Evolutionary conservation across 176 grass and related monocot genomes (phyloP), one percentile per base, ranked within the genome.

Genomic region (Cenchrus purpureus): DNA sequence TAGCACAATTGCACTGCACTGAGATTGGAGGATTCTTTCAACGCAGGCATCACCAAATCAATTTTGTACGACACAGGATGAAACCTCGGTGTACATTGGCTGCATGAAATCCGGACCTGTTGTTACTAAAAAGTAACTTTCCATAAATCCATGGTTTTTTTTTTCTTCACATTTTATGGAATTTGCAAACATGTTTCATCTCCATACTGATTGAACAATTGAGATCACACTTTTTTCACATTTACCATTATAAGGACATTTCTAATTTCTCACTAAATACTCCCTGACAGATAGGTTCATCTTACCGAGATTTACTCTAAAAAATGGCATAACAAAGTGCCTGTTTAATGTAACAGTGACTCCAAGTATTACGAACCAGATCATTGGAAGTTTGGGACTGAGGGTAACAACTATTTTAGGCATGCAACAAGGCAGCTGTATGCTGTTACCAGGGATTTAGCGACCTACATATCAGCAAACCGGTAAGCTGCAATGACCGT

Each of bases 71-170:
- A 5, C 86, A 95, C 62, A 92, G 83, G 37, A 76, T 77, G 31
- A 95, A 95, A 86, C 71, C 85, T 75, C 88, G 79, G 86, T 86
- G 48, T 95, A 95, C 73, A 95, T 92, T 43, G 93, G 93, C 46
- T 95, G 93, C 65, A 95, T 95, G 93, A 95, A 95, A 75, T 92
- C 93, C 1, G 93, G 93, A 46, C 93, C 88, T 63, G 90, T 95
- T 83, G 14, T 95, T 77, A 55, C 88, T 70, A 86, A 90, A 68
- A 86, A 90, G 93, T 95, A 88, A 86, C 1, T 42, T 40, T 67
- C 48, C 25, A 55, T 61, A 62, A 72, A 44, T 64, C 19, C 67
- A 19, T 59, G 14, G 13, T 72, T 43, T 58, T 32, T 20, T 34
- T 40, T 40, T 40, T 40, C 37, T 37, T 1, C 16, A 22, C 12